These are phyloP conservation scores for Globisporangium sylvaticum DNA, from an alignment of 352 stramenopile genomes.

Conservation along the genomic window DNA sequence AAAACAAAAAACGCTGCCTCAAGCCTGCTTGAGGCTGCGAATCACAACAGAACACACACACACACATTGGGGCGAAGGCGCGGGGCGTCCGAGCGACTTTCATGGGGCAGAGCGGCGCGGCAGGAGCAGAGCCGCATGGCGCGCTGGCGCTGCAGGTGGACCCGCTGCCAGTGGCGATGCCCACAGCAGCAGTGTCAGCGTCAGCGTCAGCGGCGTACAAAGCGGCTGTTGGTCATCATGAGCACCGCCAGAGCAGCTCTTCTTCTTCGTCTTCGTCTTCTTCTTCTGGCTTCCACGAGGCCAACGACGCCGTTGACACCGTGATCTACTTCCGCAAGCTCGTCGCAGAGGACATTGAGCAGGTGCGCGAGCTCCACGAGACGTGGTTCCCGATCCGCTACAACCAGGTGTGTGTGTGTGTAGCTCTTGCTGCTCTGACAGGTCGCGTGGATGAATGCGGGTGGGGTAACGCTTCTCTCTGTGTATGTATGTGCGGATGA, in stretches of 20 bases:
- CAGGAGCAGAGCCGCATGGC: background rate
- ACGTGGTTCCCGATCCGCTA: conserved; percentile 97
- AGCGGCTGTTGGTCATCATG: background rate
- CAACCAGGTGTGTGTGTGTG: conserved; percentile 56
- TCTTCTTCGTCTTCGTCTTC: background rate
- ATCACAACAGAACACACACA: conserved; percentile 3
- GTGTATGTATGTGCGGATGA: too few relatives aligned
- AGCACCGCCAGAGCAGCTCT: background rate
- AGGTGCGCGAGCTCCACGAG: conserved; percentile 93
- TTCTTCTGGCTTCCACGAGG: background rate
- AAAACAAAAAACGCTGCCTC: background rate
- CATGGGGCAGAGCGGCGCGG: conserved; percentile 11
- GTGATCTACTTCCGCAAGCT: conserved; percentile 75
- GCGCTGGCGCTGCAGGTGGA: conserved; percentile 17
- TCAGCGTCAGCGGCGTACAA: conserved; percentile 1
- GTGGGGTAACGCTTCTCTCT: background rate
- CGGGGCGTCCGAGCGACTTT: conserved; percentile 3
- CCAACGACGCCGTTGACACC: conserved; percentile 12
- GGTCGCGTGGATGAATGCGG: background rate
- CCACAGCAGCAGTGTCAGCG: background rate
- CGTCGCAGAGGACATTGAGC: conserved; percentile 72
- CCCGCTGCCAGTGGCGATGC: conserved; percentile 2
- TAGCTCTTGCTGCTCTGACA: background rate
- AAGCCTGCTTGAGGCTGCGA: background rate
- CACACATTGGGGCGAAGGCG: background rate